Percentiles rank a stretch among this genome's conserved stretches.
These are phyloP conservation scores for Echeveria elegans DNA, from an alignment of 164 flowering plant genomes.

Conservation along the genomic window DNA sequence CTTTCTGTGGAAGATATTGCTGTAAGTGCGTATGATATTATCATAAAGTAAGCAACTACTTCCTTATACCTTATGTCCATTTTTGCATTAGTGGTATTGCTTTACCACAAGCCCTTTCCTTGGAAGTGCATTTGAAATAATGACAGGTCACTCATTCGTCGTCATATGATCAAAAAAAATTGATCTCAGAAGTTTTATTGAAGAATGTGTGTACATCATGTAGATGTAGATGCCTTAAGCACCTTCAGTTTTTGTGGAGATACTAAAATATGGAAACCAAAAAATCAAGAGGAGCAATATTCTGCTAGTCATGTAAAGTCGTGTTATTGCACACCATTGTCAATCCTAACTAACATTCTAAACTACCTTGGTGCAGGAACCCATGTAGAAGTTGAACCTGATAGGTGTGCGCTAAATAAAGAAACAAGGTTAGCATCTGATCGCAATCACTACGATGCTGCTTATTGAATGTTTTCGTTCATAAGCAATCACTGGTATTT, in stretches of 20 bases:
- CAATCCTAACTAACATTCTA: not conserved
- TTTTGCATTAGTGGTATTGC: not conserved
- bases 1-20: not conserved
- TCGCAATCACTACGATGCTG: not conserved
- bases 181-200: not conserved
- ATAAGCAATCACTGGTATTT: not conserved
- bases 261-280: not conserved
- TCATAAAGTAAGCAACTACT: slow-evolving; percentile 1
- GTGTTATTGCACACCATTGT: not conserved
- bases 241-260: not conserved
- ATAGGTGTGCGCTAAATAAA: not conserved
- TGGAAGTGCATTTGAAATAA: not conserved
- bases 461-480: not conserved
- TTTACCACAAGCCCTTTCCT: not conserved
- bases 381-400: not conserved
- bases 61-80: not conserved
- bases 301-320: not conserved
- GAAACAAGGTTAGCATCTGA: not conserved
- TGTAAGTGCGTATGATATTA: not conserved
- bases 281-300: not conserved
- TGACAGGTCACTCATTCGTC: not conserved
- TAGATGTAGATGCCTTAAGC: not conserved
- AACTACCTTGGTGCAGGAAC: not conserved
- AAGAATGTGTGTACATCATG: not conserved
- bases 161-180: not conserved